phyloP scores from a whole-genome alignment of 2,329 filamentous ascomycete genomes.

The Ceratocystis eucalypticola region DNA sequence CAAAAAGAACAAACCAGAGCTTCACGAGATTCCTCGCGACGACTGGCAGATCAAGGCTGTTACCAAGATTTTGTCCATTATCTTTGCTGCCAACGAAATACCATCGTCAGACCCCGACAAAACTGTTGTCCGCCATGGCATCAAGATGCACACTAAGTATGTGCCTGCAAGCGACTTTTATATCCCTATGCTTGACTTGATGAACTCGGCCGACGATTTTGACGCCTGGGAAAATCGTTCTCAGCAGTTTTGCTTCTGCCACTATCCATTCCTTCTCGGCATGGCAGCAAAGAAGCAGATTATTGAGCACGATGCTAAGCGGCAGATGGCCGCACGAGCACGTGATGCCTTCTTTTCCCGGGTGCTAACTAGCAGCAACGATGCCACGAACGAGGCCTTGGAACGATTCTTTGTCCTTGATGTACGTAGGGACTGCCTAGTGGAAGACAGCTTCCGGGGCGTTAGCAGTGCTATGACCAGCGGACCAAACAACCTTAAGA shows the following conservation, averaged over 20 bases:
- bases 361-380: constrained; percentile 60
- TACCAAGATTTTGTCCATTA: constrained; percentile 62
- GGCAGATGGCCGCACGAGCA: constrained; percentile 81
- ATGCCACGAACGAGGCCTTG: constrained; percentile 45
- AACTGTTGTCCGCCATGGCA: constrained; percentile 23
- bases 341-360: constrained; percentile 84
- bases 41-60: constrained; percentile 85
- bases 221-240: constrained; percentile 75
- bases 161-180: constrained; percentile 78
- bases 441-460: constrained; percentile 72
- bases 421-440: constrained; percentile 70
- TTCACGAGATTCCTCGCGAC: constrained; percentile 30
- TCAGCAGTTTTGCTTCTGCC: constrained; percentile 47
- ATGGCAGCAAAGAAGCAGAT: constrained; percentile 89
- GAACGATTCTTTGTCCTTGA: constrained; percentile 47
- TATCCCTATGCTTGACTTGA: constrained; percentile 62
- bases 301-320: constrained; percentile 70
- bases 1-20: constrained; percentile 1
- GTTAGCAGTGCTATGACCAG: constrained; percentile 77
- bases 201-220: constrained; percentile 75
- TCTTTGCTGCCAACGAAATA: constrained; percentile 69
- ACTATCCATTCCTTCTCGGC: constrained; percentile 82
- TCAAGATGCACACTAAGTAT: constrained; percentile 45
- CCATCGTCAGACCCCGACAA: constrained; percentile 23
- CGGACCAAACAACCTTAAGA: constrained; percentile 76